Evolutionary conservation across 75 land plant genomes (phyloP).

Genomic region (Picea glauca): DNA sequence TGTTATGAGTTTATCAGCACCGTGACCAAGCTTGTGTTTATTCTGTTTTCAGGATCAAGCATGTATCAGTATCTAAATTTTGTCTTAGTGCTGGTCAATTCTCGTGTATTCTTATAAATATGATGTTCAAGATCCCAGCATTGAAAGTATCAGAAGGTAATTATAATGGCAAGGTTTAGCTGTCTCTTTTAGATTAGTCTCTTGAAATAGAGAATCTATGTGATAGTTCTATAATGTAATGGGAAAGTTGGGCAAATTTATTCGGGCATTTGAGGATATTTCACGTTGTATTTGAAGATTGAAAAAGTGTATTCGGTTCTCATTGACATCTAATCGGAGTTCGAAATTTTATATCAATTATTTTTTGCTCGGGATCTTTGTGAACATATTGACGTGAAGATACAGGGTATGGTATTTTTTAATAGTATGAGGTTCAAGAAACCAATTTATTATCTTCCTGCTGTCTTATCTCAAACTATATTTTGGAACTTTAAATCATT

Average conservation of each 20-base stretch:
- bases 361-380: too few relatives aligned
- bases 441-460: too few relatives aligned
- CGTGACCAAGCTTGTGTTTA: background rate
- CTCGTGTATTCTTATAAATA: background rate
- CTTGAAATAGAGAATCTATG: background rate
- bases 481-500: too few relatives aligned
- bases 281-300: background rate
- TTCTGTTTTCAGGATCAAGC: background rate
- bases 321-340: background rate
- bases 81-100: background rate
- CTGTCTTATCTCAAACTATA: too few relatives aligned
- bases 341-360: too few relatives aligned
- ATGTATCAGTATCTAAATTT: background rate
- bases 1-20: background rate
- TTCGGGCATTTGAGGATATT: background rate
- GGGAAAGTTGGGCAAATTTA: background rate
- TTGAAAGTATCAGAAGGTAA: background rate
- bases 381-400: too few relatives aligned
- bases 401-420: too few relatives aligned
- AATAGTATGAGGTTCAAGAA: too few relatives aligned
- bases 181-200: background rate
- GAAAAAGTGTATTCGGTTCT: background rate
- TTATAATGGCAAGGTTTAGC: background rate
- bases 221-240: background rate
- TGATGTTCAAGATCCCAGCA: background rate